These are phyloP conservation scores for Medicago ruthenica DNA, from an alignment of 306 rosid species.

Conservation along the genomic window DNA sequence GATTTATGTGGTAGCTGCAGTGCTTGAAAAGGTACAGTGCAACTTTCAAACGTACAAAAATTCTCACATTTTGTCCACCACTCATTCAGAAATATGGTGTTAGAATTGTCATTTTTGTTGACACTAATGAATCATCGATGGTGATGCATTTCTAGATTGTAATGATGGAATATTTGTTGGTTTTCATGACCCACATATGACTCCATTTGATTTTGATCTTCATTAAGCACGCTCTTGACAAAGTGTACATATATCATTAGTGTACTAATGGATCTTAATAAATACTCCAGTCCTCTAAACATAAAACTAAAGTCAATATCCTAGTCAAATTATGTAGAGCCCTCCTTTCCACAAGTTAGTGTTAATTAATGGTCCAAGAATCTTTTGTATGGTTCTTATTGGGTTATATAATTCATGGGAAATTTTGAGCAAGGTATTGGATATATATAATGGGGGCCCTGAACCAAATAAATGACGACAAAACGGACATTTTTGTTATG, in stretches of 20 bases:
- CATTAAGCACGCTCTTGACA: conserved; percentile 30
- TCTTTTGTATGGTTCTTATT: conserved; percentile 28
- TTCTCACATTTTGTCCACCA: conserved; percentile 29
- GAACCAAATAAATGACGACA: conserved; percentile 28
- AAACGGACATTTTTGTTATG: conserved; percentile 24
- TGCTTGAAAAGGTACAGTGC: conserved; percentile 11
- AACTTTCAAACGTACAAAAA: neutral
- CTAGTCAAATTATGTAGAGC: conserved; percentile 36
- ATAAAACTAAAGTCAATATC: conserved; percentile 36
- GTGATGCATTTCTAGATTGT: conserved; percentile 16
- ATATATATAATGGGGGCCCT: neutral
- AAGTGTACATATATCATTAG: conserved; percentile 6
- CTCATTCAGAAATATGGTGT: neutral
- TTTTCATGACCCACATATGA: conserved; percentile 44
- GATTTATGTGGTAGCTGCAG: conserved; percentile 30
- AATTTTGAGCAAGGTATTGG: neutral
- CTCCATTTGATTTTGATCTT: conserved; percentile 25
- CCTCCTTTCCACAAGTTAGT: conserved; percentile 26
- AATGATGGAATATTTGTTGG: conserved; percentile 45
- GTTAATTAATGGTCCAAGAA: conserved; percentile 25
- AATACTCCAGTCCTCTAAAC: conserved; percentile 3
- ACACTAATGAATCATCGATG: neutral
- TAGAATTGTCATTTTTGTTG: neutral
- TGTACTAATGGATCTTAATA: conserved; percentile 5
- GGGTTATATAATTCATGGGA: conserved; percentile 11